phyloP scores from a whole-genome alignment of 192 early-diverging fungal genomes.

The Entomortierella chlamydospora region DNA sequence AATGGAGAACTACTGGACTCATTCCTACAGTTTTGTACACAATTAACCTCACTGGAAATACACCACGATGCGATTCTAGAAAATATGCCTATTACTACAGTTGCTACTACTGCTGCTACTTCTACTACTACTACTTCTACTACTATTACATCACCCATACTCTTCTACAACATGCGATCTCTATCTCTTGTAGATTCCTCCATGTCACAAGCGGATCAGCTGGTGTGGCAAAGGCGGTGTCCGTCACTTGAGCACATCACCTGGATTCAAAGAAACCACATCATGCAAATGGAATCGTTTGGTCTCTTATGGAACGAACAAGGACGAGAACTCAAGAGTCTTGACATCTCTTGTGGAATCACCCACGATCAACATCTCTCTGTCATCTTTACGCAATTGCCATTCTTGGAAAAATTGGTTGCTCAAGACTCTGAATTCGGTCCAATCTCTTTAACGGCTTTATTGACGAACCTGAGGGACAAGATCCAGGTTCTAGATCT shows the following conservation, averaged over 20 bases:
- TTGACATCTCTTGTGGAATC: slow-evolving; percentile 15
- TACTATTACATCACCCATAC: too few relatives aligned
- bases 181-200: slow-evolving; percentile 15
- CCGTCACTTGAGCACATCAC: slow-evolving; percentile 20
- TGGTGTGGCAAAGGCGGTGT: slow-evolving; percentile 6
- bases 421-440: slow-evolving; percentile 20
- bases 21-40: slow-evolving; percentile 27
- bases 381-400: not conserved
- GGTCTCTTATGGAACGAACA: not conserved
- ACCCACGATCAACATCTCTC: slow-evolving; percentile 2
- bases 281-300: not conserved
- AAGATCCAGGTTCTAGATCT: slow-evolving; percentile 23
- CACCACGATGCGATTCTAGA: slow-evolving; percentile 19
- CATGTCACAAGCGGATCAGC: slow-evolving; percentile 11
- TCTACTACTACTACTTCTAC: too few relatives aligned
- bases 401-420: slow-evolving; percentile 7
- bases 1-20: not conserved
- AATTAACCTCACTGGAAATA: slow-evolving; percentile 22
- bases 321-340: slow-evolving; percentile 9
- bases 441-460: not conserved
- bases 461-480: not conserved
- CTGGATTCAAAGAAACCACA: slow-evolving; percentile 13
- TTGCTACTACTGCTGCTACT: too few relatives aligned
- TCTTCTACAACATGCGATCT: slow-evolving; percentile 11
- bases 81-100: not conserved